Evolutionary conservation across 768 basidiomycete genomes (phyloP), one percentile per base, ranked within the genome.

Genomic region (Multifurca ochricompacta): DNA sequence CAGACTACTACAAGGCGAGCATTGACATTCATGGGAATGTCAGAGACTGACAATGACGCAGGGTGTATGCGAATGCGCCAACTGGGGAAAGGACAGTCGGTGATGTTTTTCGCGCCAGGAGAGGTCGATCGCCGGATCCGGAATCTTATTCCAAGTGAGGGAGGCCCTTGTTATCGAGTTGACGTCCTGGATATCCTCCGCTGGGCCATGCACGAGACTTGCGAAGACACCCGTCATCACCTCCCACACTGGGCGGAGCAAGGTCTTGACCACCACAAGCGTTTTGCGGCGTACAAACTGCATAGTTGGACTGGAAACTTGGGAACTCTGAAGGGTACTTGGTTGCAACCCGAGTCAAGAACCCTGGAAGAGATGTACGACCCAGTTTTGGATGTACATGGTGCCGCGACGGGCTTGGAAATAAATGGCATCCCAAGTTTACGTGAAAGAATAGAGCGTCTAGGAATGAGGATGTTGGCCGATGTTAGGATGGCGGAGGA

Each of bases 1-100:
- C 66, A 68, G 73, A 41, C 60, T 81, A 4, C 66, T 71, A 3
- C 79, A 80, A 70, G 79, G 78, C 72, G 39, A 31, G 51, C 54
- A 54, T n/a, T 46, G 34, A 44, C 8, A 2, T 18, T 51, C 14
- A 4, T 44, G n/a, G 44, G 37, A 28, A 50, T 19, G 21, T 4
- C 37, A 11, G 9, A 8, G 9, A n/a, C 37, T 57, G 23, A 57
- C 7, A 3, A 23, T 1, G n/a, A 25, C 2, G n/a, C 18, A 59
- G 58, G 56, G 4, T 56, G 53, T 45, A 59, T 59, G 58, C 48
- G 58, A 30, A 59, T 59, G 58, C 52, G 58, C n/a, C 53, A 55
- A 14, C 31, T 59, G 7, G 58, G 58, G 10, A 55, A 56, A 13
- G 58, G 58, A 4, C 58, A 59, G 11, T 59, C 58, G 2, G 48